Evolutionary conservation across 768 basidiomycete genomes (phyloP).

Genomic region (Leccinum variicolor): DNA sequence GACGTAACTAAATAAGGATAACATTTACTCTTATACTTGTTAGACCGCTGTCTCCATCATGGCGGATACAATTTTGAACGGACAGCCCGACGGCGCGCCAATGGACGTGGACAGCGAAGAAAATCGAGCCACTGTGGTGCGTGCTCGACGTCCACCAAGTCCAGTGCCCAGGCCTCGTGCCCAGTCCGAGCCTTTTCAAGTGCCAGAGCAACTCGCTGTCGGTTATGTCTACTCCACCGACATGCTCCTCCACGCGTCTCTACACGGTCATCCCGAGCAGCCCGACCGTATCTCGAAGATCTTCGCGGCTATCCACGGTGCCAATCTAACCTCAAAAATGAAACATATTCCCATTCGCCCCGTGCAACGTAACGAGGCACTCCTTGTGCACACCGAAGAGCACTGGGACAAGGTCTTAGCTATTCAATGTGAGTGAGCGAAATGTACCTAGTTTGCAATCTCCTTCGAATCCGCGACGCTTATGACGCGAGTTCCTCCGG

Average conservation of each 20-base stretch:
- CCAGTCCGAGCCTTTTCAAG: conserved; percentile 32
- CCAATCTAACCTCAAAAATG: conserved; percentile 67
- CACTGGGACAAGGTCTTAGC: conserved; percentile 90
- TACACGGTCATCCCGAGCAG: conserved; percentile 70
- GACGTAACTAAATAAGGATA: not conserved
- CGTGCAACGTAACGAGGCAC: conserved; percentile 72
- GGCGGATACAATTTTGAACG: conserved; percentile 13
- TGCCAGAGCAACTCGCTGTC: conserved; percentile 37
- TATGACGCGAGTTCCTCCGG: conserved; percentile 12
- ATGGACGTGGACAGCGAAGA: conserved; percentile 30
- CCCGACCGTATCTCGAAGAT: conserved; percentile 78
- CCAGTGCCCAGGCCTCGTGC: conserved; percentile 21
- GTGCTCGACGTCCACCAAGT: conserved; percentile 16
- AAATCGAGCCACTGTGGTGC: not conserved
- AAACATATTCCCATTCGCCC: conserved; percentile 71
- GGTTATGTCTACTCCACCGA: conserved; percentile 84
- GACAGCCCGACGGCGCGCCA: conserved; percentile 16
- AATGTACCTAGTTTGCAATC: conserved; percentile 1
- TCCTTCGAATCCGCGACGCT: conserved; percentile 9
- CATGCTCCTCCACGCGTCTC: conserved; percentile 82
- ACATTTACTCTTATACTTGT: not conserved
- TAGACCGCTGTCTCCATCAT: not conserved
- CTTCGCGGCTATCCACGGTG: conserved; percentile 57
- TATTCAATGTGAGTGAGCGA: conserved; percentile 64
- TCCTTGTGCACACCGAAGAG: conserved; percentile 87